Evolutionary conservation across 2,329 filamentous ascomycete genomes (phyloP), one percentile per base, ranked within the genome.

Genomic region (Eutypa lata): DNA sequence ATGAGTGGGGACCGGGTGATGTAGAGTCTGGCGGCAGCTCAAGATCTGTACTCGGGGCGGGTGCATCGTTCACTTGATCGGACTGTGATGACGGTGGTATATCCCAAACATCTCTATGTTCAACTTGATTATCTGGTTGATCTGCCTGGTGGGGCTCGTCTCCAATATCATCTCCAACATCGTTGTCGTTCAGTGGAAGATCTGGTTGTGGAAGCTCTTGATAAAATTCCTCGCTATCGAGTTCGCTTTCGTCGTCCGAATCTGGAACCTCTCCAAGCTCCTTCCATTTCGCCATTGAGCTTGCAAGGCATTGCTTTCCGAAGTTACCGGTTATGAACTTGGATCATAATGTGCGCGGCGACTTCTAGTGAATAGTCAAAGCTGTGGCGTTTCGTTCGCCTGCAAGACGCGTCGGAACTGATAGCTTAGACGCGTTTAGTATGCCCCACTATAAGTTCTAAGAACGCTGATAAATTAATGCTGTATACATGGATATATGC

Each of bases 241-340:
- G 65, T 3, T 54, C 56, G 51, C 65, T 68, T 65, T 75, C 72
- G 60, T 75, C 72, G 61, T 75, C 72, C 61, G 72, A 75, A 61
- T 75, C 72, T 46, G 72, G 72, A 62, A 75, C 72, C 63, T 72
- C 71, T 62, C 72, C 72, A 68, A 71, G 62, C 65, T 71, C 69
- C 69, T 73, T 72, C 72, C 72, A 75, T 62, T 68, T 71, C 58
- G 66, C 69, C 72, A 75, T 75, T 61, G 58, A 55, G 54, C 44
- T 61, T 53, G 53, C 50, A 52, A 68, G 59, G 61, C 71, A 73
- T 73, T 55, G 61, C 65, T 51, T 47, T 53, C 42, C 28, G 47
- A 24, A 19, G 13, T 48, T 14, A 44, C 40, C 18, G 31, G 31
- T 18, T 44, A 37, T 18, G 28, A 48, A 48, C 37, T 37, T 22